Percentiles rank a stretch among this genome's conserved stretches.
Conservation (phyloP, 768 basidiomycete genomes). For the Suillus alpinus region DNA sequence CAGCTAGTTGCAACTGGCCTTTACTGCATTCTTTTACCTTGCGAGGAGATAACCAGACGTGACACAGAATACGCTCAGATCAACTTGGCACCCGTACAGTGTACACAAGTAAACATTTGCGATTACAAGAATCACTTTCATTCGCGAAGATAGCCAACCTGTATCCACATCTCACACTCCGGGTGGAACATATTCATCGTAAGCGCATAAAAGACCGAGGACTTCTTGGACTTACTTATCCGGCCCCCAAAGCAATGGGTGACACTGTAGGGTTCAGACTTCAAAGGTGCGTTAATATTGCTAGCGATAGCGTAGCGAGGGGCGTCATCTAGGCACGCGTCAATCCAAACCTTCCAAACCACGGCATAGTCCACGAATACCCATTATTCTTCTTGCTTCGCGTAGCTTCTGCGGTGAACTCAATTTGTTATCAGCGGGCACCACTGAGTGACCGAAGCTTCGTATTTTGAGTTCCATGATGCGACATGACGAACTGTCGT, state of each 20-base stretch:
- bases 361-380: background rate
- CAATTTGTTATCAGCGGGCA: background rate
- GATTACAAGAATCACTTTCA: background rate
- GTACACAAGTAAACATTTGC: background rate
- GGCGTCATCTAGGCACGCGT: background rate
- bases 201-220: background rate
- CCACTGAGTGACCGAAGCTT: background rate
- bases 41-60: background rate
- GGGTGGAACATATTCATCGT: background rate
- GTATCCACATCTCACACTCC: background rate
- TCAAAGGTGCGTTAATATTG: background rate
- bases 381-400: background rate
- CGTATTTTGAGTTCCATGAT: background rate
- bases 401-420: background rate
- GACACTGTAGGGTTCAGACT: background rate
- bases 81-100: background rate
- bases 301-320: background rate
- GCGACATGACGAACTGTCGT: background rate
- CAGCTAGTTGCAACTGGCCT: background rate
- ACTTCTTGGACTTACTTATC: constrained; percentile 1
- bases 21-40: background rate
- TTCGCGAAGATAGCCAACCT: background rate
- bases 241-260: background rate
- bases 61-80: background rate
- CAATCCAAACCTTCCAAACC: background rate